These are phyloP conservation scores for Camillea tinctor DNA, from an alignment of 2,329 filamentous ascomycete species.

Conservation along the genomic window DNA sequence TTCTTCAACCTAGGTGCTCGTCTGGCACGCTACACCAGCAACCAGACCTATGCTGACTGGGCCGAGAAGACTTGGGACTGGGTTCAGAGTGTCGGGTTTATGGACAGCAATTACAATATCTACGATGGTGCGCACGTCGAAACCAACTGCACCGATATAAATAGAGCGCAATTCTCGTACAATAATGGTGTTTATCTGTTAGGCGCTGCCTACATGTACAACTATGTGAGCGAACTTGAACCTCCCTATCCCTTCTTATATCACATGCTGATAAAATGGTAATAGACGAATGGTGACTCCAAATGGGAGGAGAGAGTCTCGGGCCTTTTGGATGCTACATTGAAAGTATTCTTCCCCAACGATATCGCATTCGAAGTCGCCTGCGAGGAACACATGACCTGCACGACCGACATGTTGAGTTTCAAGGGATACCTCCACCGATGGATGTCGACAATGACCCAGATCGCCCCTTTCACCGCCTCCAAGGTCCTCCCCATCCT, in stretches of 20 bases:
- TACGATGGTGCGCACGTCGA: conserved; percentile 50
- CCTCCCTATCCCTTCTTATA: not conserved
- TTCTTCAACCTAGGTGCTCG: conserved; percentile 55
- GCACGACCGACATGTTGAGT: conserved; percentile 56
- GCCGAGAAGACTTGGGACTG: conserved; percentile 60
- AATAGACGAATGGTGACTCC: conserved; percentile 36
- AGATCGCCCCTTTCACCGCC: conserved; percentile 40
- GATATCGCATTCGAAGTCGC: conserved; percentile 52
- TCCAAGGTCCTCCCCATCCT: conserved; percentile 37
- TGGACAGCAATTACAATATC: conserved; percentile 44
- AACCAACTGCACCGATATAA: conserved; percentile 46
- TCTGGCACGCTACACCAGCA: conserved; percentile 62
- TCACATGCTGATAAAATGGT: conserved; percentile 6
- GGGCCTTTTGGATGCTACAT: conserved; percentile 45
- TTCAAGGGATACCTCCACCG: conserved; percentile 61
- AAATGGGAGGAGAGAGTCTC: conserved; percentile 47
- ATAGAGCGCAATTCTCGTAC: conserved; percentile 53
- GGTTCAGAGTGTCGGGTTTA: conserved; percentile 46
- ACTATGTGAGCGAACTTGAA: conserved; percentile 35
- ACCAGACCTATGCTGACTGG: conserved; percentile 62
- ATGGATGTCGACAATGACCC: conserved; percentile 45
- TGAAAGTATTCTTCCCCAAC: conserved; percentile 50
- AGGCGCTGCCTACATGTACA: conserved; percentile 42
- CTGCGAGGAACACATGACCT: conserved; percentile 50
- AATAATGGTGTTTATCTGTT: conserved; percentile 51